These are phyloP conservation scores for Neurospora sublineolata DNA, from an alignment of 495 filamentous ascomycete genomes.

Conservation along the genomic window DNA sequence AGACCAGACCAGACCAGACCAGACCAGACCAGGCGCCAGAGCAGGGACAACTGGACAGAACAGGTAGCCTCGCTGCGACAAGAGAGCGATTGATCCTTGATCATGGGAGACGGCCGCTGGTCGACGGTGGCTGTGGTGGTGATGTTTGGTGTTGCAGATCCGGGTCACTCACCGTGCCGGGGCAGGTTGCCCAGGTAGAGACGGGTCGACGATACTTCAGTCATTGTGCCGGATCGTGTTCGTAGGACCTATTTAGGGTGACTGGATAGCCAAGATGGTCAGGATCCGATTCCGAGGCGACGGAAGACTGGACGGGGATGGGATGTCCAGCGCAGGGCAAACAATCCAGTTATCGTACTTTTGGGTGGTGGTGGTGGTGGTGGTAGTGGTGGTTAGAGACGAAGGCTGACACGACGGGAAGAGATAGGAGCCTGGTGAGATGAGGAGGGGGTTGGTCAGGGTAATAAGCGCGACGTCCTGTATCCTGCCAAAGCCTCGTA, in stretches of 20 bases:
- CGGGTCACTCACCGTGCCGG: constrained; percentile 67
- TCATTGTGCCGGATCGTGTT: constrained; percentile 32
- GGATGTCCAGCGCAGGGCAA: neutral
- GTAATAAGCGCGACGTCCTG: neutral
- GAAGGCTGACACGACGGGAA: neutral
- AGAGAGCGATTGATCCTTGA: neutral
- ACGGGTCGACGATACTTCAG: constrained; percentile 80
- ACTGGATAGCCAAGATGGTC: constrained; percentile 4
- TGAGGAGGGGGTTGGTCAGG: neutral
- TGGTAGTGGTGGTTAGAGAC: no score
- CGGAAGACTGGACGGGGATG: neutral
- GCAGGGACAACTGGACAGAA: neutral
- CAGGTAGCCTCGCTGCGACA: neutral
- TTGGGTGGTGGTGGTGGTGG: neutral
- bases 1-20: neutral
- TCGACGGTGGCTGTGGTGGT: neutral
- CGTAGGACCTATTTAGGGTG: neutral
- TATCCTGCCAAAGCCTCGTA: neutral
- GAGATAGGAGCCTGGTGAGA: neutral
- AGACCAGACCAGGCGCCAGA: neutral
- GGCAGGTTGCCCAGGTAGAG: constrained; percentile 97
- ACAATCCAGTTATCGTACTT: neutral
- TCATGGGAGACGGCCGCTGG: neutral
- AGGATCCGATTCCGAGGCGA: neutral
- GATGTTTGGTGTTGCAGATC: constrained; percentile 23